These are phyloP conservation scores for Skeletonema marinoi DNA, from an alignment of 108 stramenopile species.

Conservation along the genomic window DNA sequence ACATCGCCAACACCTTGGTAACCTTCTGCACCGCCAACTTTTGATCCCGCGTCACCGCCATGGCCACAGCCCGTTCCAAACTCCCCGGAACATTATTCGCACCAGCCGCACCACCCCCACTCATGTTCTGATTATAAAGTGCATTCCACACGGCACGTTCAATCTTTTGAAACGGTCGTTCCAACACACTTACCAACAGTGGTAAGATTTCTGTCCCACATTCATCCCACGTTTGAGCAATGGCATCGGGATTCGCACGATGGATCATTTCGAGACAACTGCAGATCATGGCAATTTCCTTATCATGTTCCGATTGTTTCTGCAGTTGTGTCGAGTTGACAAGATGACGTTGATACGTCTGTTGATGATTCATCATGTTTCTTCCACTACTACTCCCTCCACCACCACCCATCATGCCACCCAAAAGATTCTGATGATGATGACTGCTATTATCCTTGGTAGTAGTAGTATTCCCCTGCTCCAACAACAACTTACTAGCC, in stretches of 20 bases:
- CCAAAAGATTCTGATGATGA: not conserved
- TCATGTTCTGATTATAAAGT: conserved; percentile 24
- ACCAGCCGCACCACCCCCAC: not conserved
- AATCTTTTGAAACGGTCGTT: conserved; percentile 50
- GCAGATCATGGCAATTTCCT: conserved; percentile 59
- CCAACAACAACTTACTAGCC: not conserved
- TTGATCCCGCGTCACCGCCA: conserved; percentile 46
- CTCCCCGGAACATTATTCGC: conserved; percentile 32
- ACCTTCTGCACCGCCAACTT: conserved; percentile 61
- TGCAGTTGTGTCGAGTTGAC: conserved; percentile 21
- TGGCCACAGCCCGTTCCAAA: conserved; percentile 44
- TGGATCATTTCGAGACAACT: conserved; percentile 63
- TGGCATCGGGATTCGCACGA: conserved; percentile 54
- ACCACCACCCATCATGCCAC: not conserved
- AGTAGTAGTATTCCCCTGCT: not conserved
- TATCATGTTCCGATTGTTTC: conserved; percentile 44
- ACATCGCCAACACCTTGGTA: conserved; percentile 59
- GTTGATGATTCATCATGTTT: conserved; percentile 16
- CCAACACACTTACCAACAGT: conserved; percentile 49
- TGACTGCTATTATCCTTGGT: not conserved
- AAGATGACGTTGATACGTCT: conserved; percentile 25
- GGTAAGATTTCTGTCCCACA: conserved; percentile 51
- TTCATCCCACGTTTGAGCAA: conserved; percentile 59
- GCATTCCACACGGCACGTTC: conserved; percentile 35
- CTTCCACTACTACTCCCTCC: too few relatives aligned